Percentiles rank a stretch among this genome's conserved stretches.
Evolutionary conservation across 1,284 basidiomycete genomes (phyloP).

Genomic region (Exsudoporus floridanus): DNA sequence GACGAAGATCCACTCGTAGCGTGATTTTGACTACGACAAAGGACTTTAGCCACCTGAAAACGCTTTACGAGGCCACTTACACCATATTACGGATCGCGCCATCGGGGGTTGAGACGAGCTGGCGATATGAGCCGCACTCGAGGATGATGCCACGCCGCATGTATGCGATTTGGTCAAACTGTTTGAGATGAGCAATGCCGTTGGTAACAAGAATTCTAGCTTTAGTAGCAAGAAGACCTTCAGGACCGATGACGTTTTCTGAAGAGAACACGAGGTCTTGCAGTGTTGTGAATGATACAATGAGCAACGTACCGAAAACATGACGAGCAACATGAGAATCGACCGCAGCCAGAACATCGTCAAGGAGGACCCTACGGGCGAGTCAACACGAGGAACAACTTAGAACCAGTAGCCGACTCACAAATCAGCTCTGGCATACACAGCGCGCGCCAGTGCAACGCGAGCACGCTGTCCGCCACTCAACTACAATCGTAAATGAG

Average conservation of each 20-base stretch:
- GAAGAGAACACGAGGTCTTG: neutral
- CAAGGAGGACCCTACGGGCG: neutral
- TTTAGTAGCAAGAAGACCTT: constrained; percentile 33
- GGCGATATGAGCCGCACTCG: neutral
- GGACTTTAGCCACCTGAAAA: neutral
- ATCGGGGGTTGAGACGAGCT: neutral
- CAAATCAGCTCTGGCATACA: constrained; percentile 31
- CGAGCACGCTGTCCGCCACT: constrained; percentile 64
- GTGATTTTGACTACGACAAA: neutral
- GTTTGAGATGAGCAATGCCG: constrained; percentile 73
- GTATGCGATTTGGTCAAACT: neutral
- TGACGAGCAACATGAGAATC: constrained; percentile 68
- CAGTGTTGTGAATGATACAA: neutral
- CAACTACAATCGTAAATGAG: constrained; percentile 16
- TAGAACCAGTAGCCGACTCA: neutral
- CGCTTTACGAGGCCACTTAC: neutral
- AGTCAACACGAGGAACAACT: neutral
- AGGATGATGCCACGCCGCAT: constrained; percentile 54
- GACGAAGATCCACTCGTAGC: neutral
- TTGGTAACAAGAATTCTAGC: constrained; percentile 64
- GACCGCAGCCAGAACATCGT: neutral
- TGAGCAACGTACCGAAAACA: neutral
- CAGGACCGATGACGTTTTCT: neutral
- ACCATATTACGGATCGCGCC: neutral
- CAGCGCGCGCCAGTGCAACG: constrained; percentile 52